These are phyloP conservation scores for Medicago lupulina DNA, from an alignment of 306 rosid species.

Conservation along the genomic window DNA sequence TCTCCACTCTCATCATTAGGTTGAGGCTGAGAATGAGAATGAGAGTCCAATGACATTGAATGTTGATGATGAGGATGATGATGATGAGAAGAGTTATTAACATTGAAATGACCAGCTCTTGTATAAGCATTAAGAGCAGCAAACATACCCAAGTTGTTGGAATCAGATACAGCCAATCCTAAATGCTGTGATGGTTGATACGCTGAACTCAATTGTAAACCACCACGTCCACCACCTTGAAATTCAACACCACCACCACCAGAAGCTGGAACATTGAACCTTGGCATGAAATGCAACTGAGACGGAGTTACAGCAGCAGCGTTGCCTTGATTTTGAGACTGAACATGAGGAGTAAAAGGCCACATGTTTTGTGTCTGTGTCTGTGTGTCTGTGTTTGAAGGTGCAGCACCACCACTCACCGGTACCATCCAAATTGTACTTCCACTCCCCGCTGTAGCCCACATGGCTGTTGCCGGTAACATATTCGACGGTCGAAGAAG, in stretches of 20 bases:
- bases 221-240: conserved; percentile 56
- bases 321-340: not conserved
- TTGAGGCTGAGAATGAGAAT: conserved; percentile 31
- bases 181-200: conserved; percentile 70
- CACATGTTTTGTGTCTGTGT: conserved; percentile 72
- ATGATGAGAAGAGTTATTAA: conserved; percentile 54
- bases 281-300: conserved; percentile 69
- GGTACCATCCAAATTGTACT: conserved; percentile 95
- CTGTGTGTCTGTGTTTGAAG: conserved; percentile 29
- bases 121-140: conserved; percentile 86
- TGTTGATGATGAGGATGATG: conserved; percentile 29
- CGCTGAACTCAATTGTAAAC: conserved; percentile 81
- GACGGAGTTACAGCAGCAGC: not conserved
- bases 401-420: conserved; percentile 45
- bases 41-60: conserved; percentile 10
- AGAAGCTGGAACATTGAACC: conserved; percentile 61
- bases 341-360: conserved; percentile 51
- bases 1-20: conserved; percentile 65
- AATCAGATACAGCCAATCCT: conserved; percentile 72
- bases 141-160: conserved; percentile 87
- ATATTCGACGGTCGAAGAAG: conserved; percentile 60
- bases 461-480: conserved; percentile 74
- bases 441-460: conserved; percentile 66
- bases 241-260: conserved; percentile 53
- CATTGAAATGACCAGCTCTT: conserved; percentile 62